phyloP scores from a whole-genome alignment of 768 basidiomycete genomes.

The Ramaria rubella region DNA sequence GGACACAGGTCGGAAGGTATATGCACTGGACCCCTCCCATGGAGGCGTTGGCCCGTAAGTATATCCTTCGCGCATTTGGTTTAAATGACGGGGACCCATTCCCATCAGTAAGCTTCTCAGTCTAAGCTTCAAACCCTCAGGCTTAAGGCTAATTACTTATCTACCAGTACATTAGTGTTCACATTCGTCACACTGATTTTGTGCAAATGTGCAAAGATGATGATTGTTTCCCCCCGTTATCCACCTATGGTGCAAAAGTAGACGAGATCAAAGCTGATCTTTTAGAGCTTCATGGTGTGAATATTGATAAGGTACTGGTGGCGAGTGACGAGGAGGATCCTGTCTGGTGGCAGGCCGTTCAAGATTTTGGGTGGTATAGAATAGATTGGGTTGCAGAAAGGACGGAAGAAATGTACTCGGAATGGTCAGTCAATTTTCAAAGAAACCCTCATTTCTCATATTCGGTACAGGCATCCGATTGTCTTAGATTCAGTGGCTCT shows the following conservation, averaged over 20 bases:
- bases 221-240: slow-evolving; percentile 46
- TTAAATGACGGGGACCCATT: slow-evolving; percentile 30
- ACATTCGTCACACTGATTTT: slow-evolving; percentile 53
- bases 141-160: no score
- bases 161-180: slow-evolving; percentile 47
- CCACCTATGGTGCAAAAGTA: slow-evolving; percentile 46
- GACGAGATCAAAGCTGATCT: slow-evolving; percentile 38
- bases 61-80: slow-evolving; percentile 40
- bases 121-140: no score
- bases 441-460: not conserved
- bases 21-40: slow-evolving; percentile 44
- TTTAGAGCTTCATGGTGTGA: slow-evolving; percentile 16
- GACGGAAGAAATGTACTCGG: slow-evolving; percentile 41
- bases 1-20: slow-evolving; percentile 48
- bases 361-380: slow-evolving; percentile 43
- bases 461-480: slow-evolving; percentile 40
- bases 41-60: slow-evolving; percentile 35
- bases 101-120: slow-evolving; percentile 42
- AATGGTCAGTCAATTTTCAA: slow-evolving; percentile 32
- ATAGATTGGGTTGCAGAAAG: slow-evolving; percentile 39
- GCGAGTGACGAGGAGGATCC: slow-evolving; percentile 57
- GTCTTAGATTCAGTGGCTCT: slow-evolving; percentile 69
- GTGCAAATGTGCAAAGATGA: slow-evolving; percentile 36
- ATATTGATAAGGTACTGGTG: slow-evolving; percentile 42
- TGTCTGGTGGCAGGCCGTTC: slow-evolving; percentile 50